A percentile compares a stretch with the other conserved stretches of the same genome.
Conservation (phyloP, 805 yeast genomes). For the Zygosaccharomyces kombuchaensis region DNA sequence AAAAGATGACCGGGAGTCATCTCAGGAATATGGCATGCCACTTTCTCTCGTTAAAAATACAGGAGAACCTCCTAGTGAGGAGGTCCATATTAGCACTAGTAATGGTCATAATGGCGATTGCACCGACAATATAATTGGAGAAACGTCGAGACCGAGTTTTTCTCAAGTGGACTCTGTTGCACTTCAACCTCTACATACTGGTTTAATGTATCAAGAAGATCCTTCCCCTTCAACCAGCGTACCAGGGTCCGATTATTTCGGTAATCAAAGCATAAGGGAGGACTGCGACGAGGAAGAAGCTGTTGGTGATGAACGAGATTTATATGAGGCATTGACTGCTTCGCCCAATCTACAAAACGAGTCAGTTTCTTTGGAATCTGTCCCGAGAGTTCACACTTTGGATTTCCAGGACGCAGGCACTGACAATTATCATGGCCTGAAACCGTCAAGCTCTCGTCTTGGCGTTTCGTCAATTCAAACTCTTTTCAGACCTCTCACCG, state of each 20-base stretch:
- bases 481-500: not conserved
- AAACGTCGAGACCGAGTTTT: constrained; percentile 3
- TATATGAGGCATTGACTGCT: not conserved
- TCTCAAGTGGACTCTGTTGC: not conserved
- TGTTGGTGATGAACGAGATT: not conserved
- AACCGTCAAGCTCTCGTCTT: not conserved
- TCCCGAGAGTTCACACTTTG: not conserved
- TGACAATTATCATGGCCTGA: not conserved
- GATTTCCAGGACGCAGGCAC: not conserved
- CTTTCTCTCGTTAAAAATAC: not conserved
- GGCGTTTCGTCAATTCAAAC: constrained; percentile 1
- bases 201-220: constrained; percentile 18
- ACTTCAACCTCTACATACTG: not conserved
- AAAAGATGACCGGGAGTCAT: not conserved
- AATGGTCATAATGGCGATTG: no score
- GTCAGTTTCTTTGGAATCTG: not conserved
- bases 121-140: no score
- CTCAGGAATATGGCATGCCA: not conserved
- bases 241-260: not conserved
- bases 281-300: not conserved
- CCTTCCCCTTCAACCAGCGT: constrained; percentile 10
- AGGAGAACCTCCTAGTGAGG: not conserved
- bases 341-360: not conserved
- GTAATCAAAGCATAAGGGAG: not conserved
- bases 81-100: not conserved